phyloP scores from a whole-genome alignment of 2,329 filamentous ascomycete genomes.

The Trichophyton verrucosum region DNA sequence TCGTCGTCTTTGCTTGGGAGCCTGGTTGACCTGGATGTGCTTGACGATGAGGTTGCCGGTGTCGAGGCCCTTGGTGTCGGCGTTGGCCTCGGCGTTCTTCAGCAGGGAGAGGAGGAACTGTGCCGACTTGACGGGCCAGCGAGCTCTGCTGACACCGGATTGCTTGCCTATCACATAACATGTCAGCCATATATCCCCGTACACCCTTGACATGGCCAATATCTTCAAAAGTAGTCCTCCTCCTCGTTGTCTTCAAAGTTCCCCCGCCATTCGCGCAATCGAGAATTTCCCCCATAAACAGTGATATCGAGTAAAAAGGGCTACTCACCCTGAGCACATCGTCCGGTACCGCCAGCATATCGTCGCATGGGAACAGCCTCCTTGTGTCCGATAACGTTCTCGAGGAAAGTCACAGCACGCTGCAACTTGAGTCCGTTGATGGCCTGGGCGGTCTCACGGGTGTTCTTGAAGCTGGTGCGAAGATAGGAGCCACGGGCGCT shows the following conservation, averaged over 20 bases:
- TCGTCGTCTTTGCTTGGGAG: slow-evolving; percentile 95
- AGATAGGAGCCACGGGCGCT: slow-evolving; percentile 98
- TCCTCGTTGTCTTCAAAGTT: neutral
- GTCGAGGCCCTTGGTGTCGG: slow-evolving; percentile 93
- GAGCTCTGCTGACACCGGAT: slow-evolving; percentile 94
- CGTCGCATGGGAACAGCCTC: slow-evolving; percentile 98
- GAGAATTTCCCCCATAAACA: neutral
- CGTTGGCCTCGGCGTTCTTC: slow-evolving; percentile 95
- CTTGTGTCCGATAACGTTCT: slow-evolving; percentile 94
- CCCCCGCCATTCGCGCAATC: neutral
- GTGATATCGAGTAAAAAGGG: neutral
- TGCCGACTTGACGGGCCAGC: slow-evolving; percentile 99
- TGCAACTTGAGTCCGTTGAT: slow-evolving; percentile 99
- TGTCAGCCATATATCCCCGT: neutral
- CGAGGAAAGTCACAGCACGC: slow-evolving; percentile 90
- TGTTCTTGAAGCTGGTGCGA: slow-evolving; percentile 99
- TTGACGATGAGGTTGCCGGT: slow-evolving; percentile 96
- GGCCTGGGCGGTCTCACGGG: slow-evolving; percentile 96
- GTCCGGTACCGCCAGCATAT: slow-evolving; percentile 91
- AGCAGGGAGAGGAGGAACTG: slow-evolving; percentile 95
- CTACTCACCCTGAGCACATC: slow-evolving; percentile 89
- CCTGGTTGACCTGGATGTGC: slow-evolving; percentile 99
- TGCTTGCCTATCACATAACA: slow-evolving; percentile 62
- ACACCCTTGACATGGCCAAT: neutral
- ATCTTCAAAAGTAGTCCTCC: neutral